Percentiles rank a stretch among this genome's conserved stretches.
Evolutionary conservation across 768 basidiomycete species (phyloP).

Genomic region (Boletus subparvulus): DNA sequence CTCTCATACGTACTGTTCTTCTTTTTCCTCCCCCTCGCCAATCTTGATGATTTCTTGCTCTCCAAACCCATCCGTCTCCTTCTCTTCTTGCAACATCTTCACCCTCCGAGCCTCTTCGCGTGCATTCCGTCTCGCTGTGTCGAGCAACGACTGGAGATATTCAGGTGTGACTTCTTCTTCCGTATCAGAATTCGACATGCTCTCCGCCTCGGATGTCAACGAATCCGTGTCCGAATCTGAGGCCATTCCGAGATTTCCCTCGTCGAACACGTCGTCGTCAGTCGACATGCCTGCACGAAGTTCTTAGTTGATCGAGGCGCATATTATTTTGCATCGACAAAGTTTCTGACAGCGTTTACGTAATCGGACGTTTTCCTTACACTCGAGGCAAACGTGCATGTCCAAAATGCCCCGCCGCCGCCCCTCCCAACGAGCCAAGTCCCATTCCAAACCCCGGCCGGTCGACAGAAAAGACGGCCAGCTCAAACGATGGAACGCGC

Average conservation of each 20-base stretch:
- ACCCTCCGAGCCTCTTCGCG: slow-evolving; percentile 31
- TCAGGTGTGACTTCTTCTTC: slow-evolving; percentile 54
- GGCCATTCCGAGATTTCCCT: slow-evolving; percentile 3
- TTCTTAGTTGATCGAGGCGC: too few relatives aligned
- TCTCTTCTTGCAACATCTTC: slow-evolving; percentile 26
- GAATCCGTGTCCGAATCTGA: slow-evolving; percentile 33
- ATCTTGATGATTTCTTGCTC: slow-evolving; percentile 59
- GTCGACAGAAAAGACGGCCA: slow-evolving; percentile 51
- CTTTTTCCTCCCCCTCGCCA: slow-evolving; percentile 34
- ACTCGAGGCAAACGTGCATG: too few relatives aligned
- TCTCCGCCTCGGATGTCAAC: slow-evolving; percentile 32
- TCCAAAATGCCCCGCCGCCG: slow-evolving; percentile 48
- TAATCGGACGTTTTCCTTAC: slow-evolving; percentile 9
- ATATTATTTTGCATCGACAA: too few relatives aligned
- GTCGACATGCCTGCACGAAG: slow-evolving; percentile 1
- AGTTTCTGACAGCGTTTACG: slow-evolving; percentile 8
- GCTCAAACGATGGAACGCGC: slow-evolving; percentile 65
- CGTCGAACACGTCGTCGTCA: not conserved
- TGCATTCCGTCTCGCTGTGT: slow-evolving; percentile 57
- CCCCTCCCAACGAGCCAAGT: slow-evolving; percentile 36
- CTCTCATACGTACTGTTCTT: slow-evolving; percentile 33
- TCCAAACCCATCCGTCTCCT: slow-evolving; percentile 31
- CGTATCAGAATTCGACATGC: slow-evolving; percentile 33
- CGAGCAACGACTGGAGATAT: slow-evolving; percentile 61
- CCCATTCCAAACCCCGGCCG: slow-evolving; percentile 41